Evolutionary conservation across 192 early-diverging fungal species (phyloP).

Genomic region (Backusella tuberculispora): DNA sequence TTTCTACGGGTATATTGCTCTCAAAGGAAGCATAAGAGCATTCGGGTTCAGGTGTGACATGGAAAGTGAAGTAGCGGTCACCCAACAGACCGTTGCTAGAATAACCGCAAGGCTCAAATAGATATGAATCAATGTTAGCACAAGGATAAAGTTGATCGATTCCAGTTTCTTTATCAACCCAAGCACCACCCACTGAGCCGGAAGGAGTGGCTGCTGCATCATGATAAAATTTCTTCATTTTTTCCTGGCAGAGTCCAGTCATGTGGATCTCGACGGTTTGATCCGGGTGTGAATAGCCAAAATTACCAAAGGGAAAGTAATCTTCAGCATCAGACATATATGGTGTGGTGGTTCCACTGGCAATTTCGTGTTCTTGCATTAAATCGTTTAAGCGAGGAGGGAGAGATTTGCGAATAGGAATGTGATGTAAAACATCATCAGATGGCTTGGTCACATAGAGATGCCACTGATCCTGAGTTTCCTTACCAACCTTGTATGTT

Average conservation of each 20-base stretch:
- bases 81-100: constrained; percentile 86
- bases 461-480: constrained; percentile 95
- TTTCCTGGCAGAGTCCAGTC: constrained; percentile 83
- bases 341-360: constrained; percentile 31
- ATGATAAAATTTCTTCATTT: constrained; percentile 81
- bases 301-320: constrained; percentile 37
- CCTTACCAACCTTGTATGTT: constrained; percentile 90
- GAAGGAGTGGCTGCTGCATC: constrained; percentile 53
- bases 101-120: constrained; percentile 97
- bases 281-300: constrained; percentile 58
- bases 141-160: constrained; percentile 82
- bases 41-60: constrained; percentile 96
- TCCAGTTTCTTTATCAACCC: constrained; percentile 77
- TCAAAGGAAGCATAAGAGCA: constrained; percentile 99
- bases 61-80: constrained; percentile 94
- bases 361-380: constrained; percentile 16
- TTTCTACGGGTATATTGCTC: constrained; percentile 80
- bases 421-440: constrained; percentile 45
- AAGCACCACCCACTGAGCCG: constrained; percentile 65
- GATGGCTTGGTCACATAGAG: constrained; percentile 84
- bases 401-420: neutral
- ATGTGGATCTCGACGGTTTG: constrained; percentile 96
- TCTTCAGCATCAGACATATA: constrained; percentile 30
- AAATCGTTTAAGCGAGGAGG: neutral
- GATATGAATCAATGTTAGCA: constrained; percentile 82